Percentiles rank a stretch among this genome's conserved stretches.
Conservation (phyloP, 805 yeast genomes). For the Komagataella kurtzmanii region DNA sequence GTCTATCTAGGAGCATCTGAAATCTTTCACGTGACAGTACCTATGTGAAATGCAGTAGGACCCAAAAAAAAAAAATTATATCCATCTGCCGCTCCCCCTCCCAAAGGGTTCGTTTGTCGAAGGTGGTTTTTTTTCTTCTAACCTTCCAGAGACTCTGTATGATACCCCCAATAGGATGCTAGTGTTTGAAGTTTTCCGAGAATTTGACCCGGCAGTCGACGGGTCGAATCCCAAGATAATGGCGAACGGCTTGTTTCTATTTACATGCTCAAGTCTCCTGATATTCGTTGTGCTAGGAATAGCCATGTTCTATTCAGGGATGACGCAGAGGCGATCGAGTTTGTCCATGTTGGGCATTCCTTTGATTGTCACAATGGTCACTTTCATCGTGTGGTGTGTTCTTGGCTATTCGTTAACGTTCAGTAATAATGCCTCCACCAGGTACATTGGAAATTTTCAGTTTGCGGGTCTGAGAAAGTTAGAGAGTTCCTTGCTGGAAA, state of each 20-base stretch:
- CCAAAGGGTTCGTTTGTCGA: background rate
- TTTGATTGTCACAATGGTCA: slow-evolving; percentile 52
- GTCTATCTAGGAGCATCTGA: background rate
- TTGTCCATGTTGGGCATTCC: slow-evolving; percentile 67
- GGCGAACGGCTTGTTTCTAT: slow-evolving; percentile 19
- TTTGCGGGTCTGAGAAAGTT: slow-evolving; percentile 56
- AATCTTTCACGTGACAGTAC: background rate
- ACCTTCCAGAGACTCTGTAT: background rate
- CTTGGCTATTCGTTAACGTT: slow-evolving; percentile 88
- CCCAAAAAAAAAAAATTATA: background rate
- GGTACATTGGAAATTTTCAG: slow-evolving; percentile 68
- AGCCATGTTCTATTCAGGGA: slow-evolving; percentile 75
- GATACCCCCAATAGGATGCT: background rate
- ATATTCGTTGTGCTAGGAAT: slow-evolving; percentile 81
- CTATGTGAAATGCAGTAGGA: background rate
- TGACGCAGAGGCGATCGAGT: slow-evolving; percentile 72
- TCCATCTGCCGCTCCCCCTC: background rate
- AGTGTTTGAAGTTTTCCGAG: background rate
- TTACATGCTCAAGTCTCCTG: slow-evolving; percentile 44
- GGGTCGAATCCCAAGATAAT: background rate
- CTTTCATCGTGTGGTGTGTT: slow-evolving; percentile 75
- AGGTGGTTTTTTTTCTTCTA: background rate
- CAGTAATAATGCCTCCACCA: slow-evolving; percentile 50
- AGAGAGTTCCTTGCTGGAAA: slow-evolving; percentile 14
- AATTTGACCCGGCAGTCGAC: background rate